Evolutionary conservation across 495 filamentous ascomycete species (phyloP).

Genomic region (Bombardia bombarda): DNA sequence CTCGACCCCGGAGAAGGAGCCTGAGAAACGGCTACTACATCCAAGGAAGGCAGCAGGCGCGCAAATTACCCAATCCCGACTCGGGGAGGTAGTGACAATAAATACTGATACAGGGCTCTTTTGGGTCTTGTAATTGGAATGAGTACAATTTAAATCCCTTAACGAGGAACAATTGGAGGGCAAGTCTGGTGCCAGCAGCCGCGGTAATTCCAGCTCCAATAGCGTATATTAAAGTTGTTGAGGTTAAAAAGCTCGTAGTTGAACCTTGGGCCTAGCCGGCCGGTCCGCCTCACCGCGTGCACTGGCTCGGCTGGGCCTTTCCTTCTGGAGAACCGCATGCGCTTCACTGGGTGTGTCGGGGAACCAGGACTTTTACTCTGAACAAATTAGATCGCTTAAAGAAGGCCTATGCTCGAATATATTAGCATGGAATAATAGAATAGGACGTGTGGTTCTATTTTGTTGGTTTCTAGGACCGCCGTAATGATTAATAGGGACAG

Average conservation of each 20-base stretch:
- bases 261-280: constrained; percentile 38
- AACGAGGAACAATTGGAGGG: constrained; percentile 51
- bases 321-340: constrained; percentile 57
- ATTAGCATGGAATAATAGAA: constrained; percentile 72
- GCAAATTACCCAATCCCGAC: constrained; percentile 46
- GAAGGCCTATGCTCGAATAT: constrained; percentile 66
- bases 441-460: constrained; percentile 49
- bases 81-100: constrained; percentile 41
- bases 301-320: constrained; percentile 56
- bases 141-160: constrained; percentile 41
- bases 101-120: constrained; percentile 51
- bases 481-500: neutral
- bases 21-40: constrained; percentile 40
- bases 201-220: constrained; percentile 30
- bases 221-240: constrained; percentile 33
- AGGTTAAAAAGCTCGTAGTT: constrained; percentile 30
- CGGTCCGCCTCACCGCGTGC: constrained; percentile 57
- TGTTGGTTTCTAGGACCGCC: neutral
- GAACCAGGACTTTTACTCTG: constrained; percentile 64
- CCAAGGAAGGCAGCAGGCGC: constrained; percentile 39
- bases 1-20: constrained; percentile 38
- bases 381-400: constrained; percentile 70
- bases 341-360: constrained; percentile 55
- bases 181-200: constrained; percentile 38
- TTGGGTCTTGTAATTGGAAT: constrained; percentile 36